Evolutionary conservation across 2,329 filamentous ascomycete species (phyloP), one percentile per base, ranked within the genome.

Genomic region (Verticillium dahliae): DNA sequence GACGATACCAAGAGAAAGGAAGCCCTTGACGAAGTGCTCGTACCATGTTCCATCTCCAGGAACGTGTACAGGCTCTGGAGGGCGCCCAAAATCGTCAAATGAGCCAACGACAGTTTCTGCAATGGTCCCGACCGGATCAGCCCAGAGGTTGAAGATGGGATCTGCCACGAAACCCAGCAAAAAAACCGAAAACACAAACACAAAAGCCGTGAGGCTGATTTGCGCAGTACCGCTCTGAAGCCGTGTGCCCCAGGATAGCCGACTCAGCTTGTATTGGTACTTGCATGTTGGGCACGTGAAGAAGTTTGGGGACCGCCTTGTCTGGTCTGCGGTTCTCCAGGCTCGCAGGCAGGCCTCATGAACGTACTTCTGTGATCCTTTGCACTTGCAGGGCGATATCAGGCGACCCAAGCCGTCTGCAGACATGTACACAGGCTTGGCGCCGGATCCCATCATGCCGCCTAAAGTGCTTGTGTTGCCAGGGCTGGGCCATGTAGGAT

Each of bases 311-410:
- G 84, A 37, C 78, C 81, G 31, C 7, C 45, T 18, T 18, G 41
- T 70, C 75, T 75, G 34, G 75, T 70, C 86, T 54, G 90, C 84
- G 65, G 88, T 83, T 67, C 95, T 86, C 92, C 93, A 98, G 11
- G 85, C 81, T 69, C 90, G 86, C 57, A 99, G 81, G 71, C 95
- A 99, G 35, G 87, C 90, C 74, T 97, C 92, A 74, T 99, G 95
- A 31, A 98, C 92, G 75, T 96, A 97, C 77, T 91, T 91, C 68
- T 94, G 91, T 45, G 90, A 91, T 59, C 95, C 95, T 77, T 91
- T 96, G 82, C 95, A 99, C 76, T 89, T 87, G 81, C 95, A 99
- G 39, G 95, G 95, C 60, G 90, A 90, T 68, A 98, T 84, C 34
- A 99, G 80, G 58, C 92, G 88, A 45, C 91, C 91, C 35, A 89